Conservation (phyloP, 257 asterid species). For the Nicotiana benthamiana region DNA sequence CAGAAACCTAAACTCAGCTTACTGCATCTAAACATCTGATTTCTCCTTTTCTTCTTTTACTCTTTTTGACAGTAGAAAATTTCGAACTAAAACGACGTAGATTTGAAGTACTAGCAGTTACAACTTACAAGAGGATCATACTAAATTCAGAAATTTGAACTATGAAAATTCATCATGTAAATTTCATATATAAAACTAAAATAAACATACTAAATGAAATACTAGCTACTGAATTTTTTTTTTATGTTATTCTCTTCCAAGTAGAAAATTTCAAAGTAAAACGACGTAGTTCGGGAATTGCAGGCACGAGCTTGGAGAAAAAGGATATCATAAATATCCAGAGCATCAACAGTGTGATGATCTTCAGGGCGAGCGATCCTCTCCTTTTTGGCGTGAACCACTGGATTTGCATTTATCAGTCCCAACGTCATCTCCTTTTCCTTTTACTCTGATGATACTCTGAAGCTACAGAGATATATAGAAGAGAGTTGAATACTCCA, state of each 20-base stretch:
- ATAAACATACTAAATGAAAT: background rate
- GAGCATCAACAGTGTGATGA: slow-evolving; percentile 72
- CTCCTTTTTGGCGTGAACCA: slow-evolving; percentile 83
- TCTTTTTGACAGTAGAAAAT: background rate
- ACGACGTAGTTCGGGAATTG: background rate
- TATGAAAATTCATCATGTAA: background rate
- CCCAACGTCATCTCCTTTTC: slow-evolving; percentile 64
- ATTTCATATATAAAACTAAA: background rate
- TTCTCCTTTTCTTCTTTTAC: background rate
- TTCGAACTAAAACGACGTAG: background rate
- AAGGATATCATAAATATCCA: slow-evolving; percentile 93
- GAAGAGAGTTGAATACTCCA: too few relatives aligned
- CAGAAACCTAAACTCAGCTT: background rate
- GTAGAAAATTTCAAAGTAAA: background rate
- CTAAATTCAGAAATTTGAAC: background rate
- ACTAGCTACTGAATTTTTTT: background rate
- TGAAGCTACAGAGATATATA: too few relatives aligned
- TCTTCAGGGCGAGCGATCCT: slow-evolving; percentile 50
- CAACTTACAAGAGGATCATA: background rate
- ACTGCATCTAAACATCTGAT: too few relatives aligned
- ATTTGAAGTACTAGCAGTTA: background rate
- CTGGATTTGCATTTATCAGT: slow-evolving; percentile 87
- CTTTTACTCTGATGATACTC: background rate
- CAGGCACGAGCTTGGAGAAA: background rate
- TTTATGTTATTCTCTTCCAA: background rate